Conservation (phyloP, 2,329 filamentous ascomycete genomes). For the Kalaharituber pfeilii region DNA sequence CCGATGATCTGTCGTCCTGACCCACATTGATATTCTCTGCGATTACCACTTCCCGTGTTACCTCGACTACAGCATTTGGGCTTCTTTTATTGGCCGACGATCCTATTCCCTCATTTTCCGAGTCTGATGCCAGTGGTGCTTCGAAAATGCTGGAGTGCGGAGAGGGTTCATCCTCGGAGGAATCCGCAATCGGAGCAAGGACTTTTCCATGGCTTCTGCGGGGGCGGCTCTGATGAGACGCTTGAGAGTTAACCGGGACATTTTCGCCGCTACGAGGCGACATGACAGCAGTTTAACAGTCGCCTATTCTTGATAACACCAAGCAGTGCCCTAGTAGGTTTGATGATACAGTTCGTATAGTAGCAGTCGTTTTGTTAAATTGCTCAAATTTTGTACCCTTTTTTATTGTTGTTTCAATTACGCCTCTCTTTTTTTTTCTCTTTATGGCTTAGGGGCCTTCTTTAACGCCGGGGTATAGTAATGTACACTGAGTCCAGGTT, state of each 20-base stretch:
- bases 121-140: conserved; percentile 16
- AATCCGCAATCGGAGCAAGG: conserved; percentile 14
- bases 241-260: neutral
- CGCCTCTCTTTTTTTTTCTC: no score
- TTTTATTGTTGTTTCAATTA: no score
- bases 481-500: no score
- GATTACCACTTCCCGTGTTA: neutral
- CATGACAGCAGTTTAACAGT: no score
- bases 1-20: neutral
- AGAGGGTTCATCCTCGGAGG: conserved; percentile 18
- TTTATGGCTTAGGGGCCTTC: no score
- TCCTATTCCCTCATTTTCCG: neutral
- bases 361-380: no score
- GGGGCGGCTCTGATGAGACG: neutral
- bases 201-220: conserved; percentile 15
- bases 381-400: no score
- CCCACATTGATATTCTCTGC: neutral
- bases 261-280: neutral
- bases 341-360: no score
- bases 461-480: no score
- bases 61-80: neutral
- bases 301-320: no score
- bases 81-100: neutral
- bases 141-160: conserved; percentile 19
- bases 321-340: no score